These are phyloP conservation scores for Saccharomycopsis fermentans DNA, from an alignment of 805 yeast genomes.

Conservation along the genomic window DNA sequence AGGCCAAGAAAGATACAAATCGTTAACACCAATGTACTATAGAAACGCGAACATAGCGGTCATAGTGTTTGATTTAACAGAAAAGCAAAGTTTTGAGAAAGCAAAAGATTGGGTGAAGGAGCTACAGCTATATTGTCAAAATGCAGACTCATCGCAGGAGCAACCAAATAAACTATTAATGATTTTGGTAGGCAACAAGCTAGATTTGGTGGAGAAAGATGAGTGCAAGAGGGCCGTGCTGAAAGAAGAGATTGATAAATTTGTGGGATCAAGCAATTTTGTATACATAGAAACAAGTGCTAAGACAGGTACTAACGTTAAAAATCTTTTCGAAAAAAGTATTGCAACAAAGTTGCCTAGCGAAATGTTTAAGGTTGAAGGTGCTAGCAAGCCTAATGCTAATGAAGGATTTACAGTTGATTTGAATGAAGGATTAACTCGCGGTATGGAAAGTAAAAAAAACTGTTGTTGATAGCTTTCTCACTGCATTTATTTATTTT, in stretches of 20 bases:
- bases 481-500: background rate
- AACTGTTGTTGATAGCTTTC: conserved; percentile 5
- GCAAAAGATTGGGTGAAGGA: conserved; percentile 92
- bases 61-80: conserved; percentile 77
- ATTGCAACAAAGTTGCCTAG: conserved; percentile 27
- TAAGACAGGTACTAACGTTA: conserved; percentile 56
- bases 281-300: conserved; percentile 57
- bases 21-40: conserved; percentile 76
- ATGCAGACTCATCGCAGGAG: conserved; percentile 19
- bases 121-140: conserved; percentile 64
- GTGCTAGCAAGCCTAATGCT: background rate
- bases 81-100: conserved; percentile 56
- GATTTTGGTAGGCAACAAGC: conserved; percentile 81
- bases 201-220: conserved; percentile 40
- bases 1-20: conserved; percentile 83
- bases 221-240: conserved; percentile 33
- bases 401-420: conserved; percentile 2
- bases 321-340: conserved; percentile 28
- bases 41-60: conserved; percentile 76
- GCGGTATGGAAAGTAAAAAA: background rate
- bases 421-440: conserved; percentile 9
- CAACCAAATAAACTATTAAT: conserved; percentile 41
- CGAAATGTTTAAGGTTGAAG: conserved; percentile 14
- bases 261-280: conserved; percentile 44
- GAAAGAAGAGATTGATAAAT: conserved; percentile 23